A percentile compares a stretch with the other conserved stretches of the same genome.
Evolutionary conservation across 2,329 filamentous ascomycete species (phyloP).

Genomic region (Claviceps sp.): DNA sequence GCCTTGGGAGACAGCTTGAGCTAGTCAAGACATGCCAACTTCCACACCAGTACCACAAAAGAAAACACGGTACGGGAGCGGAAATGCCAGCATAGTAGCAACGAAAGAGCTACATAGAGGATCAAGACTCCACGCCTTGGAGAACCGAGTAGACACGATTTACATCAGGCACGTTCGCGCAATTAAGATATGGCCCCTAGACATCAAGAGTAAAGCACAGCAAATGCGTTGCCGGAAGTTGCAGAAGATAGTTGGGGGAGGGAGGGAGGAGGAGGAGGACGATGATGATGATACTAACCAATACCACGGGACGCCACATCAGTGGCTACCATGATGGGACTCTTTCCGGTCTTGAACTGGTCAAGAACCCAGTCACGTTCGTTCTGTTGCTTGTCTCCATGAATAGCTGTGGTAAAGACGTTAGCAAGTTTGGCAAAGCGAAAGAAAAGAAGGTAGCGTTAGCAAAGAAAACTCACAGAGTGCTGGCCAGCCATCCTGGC

Average conservation of each 20-base stretch:
- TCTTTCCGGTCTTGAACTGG: conserved; percentile 99
- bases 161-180: conserved; percentile 87
- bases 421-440: conserved; percentile 18
- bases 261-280: background rate
- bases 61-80: conserved; percentile 53
- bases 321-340: conserved; percentile 99
- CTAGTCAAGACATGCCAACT: conserved; percentile 64
- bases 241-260: conserved; percentile 33
- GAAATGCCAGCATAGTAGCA: conserved; percentile 66
- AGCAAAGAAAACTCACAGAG: conserved; percentile 54
- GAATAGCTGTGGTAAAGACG: conserved; percentile 55
- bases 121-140: conserved; percentile 74
- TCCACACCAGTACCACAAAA: conserved; percentile 60
- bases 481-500: conserved; percentile 95
- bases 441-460: conserved; percentile 20
- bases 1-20: conserved; percentile 56
- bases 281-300: conserved; percentile 66
- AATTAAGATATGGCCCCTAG: conserved; percentile 70
- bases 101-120: conserved; percentile 27
- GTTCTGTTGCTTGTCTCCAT: conserved; percentile 98
- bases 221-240: conserved; percentile 45
- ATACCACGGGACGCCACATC: conserved; percentile 99
- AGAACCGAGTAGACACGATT: conserved; percentile 71
- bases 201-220: conserved; percentile 83
- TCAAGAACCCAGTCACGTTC: conserved; percentile 99